Evolutionary conservation across 1,284 basidiomycete genomes (phyloP).

Genomic region (Ceratobasidium papillatum): DNA sequence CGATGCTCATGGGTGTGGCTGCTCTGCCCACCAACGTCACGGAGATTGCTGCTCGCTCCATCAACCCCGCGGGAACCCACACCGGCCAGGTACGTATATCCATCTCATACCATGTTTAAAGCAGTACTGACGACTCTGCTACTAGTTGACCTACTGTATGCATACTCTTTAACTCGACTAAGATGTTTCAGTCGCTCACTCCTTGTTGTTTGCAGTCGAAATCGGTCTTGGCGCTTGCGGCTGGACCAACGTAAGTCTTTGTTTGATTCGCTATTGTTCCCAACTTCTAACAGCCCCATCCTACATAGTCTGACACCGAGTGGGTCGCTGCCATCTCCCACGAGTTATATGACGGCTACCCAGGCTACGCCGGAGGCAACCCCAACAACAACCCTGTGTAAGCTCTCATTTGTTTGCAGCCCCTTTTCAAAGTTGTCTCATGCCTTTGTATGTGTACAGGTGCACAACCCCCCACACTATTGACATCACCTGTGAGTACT

Average conservation of each 20-base stretch:
- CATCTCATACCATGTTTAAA: background rate
- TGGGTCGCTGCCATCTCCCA: conserved; percentile 39
- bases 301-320: conserved; percentile 2
- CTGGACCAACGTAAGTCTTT: conserved; percentile 30
- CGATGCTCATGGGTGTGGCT: conserved; percentile 28
- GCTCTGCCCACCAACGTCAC: conserved; percentile 26
- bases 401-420: background rate
- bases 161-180: background rate
- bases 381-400: conserved; percentile 39
- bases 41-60: conserved; percentile 24
- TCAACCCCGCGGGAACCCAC: conserved; percentile 26
- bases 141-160: conserved; percentile 32
- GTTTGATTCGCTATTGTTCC: background rate
- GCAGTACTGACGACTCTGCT: background rate
- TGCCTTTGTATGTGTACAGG: background rate
- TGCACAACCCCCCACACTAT: conserved; percentile 10
- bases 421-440: background rate
- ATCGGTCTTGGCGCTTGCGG: conserved; percentile 34
- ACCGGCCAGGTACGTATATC: conserved; percentile 31
- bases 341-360: conserved; percentile 35
- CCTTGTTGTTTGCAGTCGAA: background rate
- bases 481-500: conserved; percentile 19
- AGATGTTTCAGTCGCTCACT: background rate
- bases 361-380: conserved; percentile 36
- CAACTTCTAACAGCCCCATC: background rate